phyloP scores from a whole-genome alignment of 2,329 filamentous ascomycete species.

The Phialemoniopsis sp. region DNA sequence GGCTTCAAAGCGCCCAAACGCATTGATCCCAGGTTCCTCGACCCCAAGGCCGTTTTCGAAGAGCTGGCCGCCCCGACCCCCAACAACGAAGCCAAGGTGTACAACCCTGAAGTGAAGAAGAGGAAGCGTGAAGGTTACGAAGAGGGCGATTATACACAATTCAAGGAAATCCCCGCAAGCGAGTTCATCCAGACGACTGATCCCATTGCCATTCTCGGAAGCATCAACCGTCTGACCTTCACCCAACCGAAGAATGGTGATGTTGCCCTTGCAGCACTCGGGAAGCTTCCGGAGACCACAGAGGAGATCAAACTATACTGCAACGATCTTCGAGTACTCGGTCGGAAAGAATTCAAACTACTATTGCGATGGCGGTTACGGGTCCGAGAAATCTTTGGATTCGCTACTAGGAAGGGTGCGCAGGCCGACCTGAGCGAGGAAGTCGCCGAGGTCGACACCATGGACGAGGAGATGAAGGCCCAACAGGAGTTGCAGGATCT shows the following conservation, averaged over 20 bases:
- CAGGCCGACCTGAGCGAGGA: conserved; percentile 55
- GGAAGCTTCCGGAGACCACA: conserved; percentile 83
- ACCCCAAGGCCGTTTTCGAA: conserved; percentile 85
- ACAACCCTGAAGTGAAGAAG: conserved; percentile 97
- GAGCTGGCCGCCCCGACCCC: conserved; percentile 81
- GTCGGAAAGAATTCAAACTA: conserved; percentile 89
- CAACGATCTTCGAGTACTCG: conserved; percentile 81
- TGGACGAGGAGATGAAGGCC: conserved; percentile 92
- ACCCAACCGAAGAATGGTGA: conserved; percentile 76
- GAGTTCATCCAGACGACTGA: conserved; percentile 94
- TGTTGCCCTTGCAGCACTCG: conserved; percentile 79
- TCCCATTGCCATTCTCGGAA: conserved; percentile 86
- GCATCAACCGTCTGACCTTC: conserved; percentile 80
- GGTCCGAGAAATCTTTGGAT: conserved; percentile 86
- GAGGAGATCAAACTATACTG: conserved; percentile 76
- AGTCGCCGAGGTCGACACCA: conserved; percentile 76
- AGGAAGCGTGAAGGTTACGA: conserved; percentile 96
- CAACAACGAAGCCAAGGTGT: conserved; percentile 97
- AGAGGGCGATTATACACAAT: conserved; percentile 89
- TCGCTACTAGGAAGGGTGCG: conserved; percentile 68
- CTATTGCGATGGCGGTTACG: conserved; percentile 86
- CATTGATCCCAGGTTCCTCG: conserved; percentile 88
- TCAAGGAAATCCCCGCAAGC: conserved; percentile 81
- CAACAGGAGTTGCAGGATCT: conserved; percentile 83
- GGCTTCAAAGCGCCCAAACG: conserved; percentile 94